Percentiles rank a stretch among this genome's conserved stretches.
phyloP scores from a whole-genome alignment of 805 yeast species.

The Candida easanensis region DNA sequence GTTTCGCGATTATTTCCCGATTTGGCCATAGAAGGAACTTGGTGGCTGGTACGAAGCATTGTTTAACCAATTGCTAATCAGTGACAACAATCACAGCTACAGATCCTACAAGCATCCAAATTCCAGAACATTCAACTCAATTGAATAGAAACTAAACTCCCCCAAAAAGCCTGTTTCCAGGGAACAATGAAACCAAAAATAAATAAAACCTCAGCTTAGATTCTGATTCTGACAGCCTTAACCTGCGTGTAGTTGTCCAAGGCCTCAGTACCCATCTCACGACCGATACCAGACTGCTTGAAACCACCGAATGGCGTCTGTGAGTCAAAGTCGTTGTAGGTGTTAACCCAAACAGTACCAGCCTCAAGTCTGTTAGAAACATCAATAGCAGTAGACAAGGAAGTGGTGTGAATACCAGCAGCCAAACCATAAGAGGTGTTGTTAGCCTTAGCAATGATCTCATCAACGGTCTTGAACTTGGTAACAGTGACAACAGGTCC shows the following conservation, averaged over 20 bases:
- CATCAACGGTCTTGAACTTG: constrained; percentile 71
- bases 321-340: constrained; percentile 81
- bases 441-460: constrained; percentile 72
- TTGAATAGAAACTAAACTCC: too few species aligned
- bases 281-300: constrained; percentile 84
- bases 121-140: too few species aligned
- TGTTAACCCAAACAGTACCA: constrained; percentile 83
- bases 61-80: too few species aligned
- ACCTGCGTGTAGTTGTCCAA: constrained; percentile 76
- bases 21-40: too few species aligned
- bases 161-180: too few species aligned
- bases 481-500: constrained; percentile 83
- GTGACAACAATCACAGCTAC: too few species aligned
- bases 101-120: too few species aligned
- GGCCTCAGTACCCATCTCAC: constrained; percentile 89
- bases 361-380: constrained; percentile 68
- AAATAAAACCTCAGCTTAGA: too few species aligned
- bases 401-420: constrained; percentile 79
- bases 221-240: constrained; percentile 68
- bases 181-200: too few species aligned
- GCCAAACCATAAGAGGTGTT: constrained; percentile 81
- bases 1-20: too few species aligned
- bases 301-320: constrained; percentile 91
- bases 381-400: constrained; percentile 61
- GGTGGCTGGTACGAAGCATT: too few species aligned